Evolutionary conservation across 148 eudicot genomes (phyloP).

Genomic region (Agrostemma githago): DNA sequence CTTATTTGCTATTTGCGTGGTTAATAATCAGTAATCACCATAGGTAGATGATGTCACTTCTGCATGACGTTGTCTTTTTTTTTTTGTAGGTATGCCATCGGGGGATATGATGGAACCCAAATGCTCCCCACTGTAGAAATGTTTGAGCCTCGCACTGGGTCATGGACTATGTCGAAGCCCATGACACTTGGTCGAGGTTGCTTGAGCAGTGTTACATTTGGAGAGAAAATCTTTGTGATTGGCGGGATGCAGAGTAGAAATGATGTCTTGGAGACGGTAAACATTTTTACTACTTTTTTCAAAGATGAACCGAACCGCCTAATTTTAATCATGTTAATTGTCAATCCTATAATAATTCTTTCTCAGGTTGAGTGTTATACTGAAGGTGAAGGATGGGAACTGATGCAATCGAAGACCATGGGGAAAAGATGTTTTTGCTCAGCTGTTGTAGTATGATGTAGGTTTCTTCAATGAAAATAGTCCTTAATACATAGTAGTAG

Average conservation of each 20-base stretch:
- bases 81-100: conserved; percentile 57
- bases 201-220: conserved; percentile 40
- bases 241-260: conserved; percentile 41
- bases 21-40: too few relatives aligned
- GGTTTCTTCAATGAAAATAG: neutral
- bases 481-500: neutral
- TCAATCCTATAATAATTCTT: neutral
- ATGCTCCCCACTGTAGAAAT: conserved; percentile 59
- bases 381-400: conserved; percentile 63
- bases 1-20: neutral
- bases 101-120: conserved; percentile 53
- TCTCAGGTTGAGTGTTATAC: conserved; percentile 63
- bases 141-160: conserved; percentile 55
- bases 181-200: conserved; percentile 51
- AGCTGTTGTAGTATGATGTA: conserved; percentile 29
- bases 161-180: conserved; percentile 53
- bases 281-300: neutral
- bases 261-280: conserved; percentile 39
- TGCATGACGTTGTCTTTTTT: neutral
- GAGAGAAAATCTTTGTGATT: conserved; percentile 41
- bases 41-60: neutral
- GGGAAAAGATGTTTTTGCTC: conserved; percentile 67
- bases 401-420: conserved; percentile 34
- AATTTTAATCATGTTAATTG: too few relatives aligned
- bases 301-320: too few relatives aligned